Conservation (phyloP, 805 yeast genomes). For the Lipomyces japonicus region DNA sequence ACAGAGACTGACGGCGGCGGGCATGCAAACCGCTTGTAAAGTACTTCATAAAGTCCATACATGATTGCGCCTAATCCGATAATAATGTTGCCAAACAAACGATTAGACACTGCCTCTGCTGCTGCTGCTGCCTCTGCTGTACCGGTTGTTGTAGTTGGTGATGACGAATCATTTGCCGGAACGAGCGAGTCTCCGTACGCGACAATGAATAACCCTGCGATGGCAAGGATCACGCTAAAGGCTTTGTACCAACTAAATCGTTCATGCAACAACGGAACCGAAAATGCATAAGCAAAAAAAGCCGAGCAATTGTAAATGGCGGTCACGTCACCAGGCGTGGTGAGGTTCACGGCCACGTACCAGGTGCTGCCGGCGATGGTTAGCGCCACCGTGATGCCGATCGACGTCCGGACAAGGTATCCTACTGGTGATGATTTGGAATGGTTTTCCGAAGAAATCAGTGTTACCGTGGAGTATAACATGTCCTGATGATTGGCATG, state of each 20-base stretch:
- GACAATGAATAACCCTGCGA: conserved; percentile 71
- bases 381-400: conserved; percentile 52
- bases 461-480: conserved; percentile 30
- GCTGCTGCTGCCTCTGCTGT: conserved; percentile 30
- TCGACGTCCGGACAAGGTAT: conserved; percentile 46
- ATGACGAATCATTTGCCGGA: not conserved
- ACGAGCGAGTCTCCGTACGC: conserved; percentile 47
- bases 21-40: conserved; percentile 71
- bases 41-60: conserved; percentile 62
- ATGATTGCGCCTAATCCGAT: conserved; percentile 54
- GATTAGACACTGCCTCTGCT: conserved; percentile 22
- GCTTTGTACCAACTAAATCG: conserved; percentile 59
- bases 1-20: conserved; percentile 64
- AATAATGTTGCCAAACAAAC: conserved; percentile 58
- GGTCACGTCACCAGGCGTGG: conserved; percentile 81
- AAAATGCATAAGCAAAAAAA: conserved; percentile 80
- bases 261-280: conserved; percentile 70
- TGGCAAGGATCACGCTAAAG: conserved; percentile 64
- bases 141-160: not conserved
- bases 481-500: conserved; percentile 26
- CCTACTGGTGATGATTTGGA: conserved; percentile 41
- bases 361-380: conserved; percentile 78
- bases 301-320: conserved; percentile 90
- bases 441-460: conserved; percentile 21
- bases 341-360: conserved; percentile 77